A percentile compares a stretch with the other conserved stretches of the same genome.
Conservation (phyloP, 164 flowering plant genomes). For the Cinnamomum micranthum region DNA sequence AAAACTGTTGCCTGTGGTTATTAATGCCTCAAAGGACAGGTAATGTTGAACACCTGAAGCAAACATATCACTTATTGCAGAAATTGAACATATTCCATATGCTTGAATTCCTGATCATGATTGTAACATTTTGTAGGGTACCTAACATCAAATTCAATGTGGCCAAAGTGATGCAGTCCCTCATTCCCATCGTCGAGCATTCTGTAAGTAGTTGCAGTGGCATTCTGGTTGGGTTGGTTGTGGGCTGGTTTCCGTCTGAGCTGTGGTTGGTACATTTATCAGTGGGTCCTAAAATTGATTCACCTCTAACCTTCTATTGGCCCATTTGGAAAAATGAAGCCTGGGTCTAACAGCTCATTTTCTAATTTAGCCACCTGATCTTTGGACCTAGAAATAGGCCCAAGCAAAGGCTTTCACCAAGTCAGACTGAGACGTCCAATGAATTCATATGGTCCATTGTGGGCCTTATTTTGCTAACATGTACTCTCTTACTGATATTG, state of each 20-base stretch:
- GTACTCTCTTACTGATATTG: background rate
- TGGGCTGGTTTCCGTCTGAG: background rate
- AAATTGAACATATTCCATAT: background rate
- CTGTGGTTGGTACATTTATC: background rate
- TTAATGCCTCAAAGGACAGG: slow-evolving; percentile 85
- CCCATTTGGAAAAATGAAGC: background rate
- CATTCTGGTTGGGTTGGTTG: background rate
- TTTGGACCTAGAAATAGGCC: background rate
- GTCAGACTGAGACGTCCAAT: too few species aligned
- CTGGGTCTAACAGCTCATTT: background rate
- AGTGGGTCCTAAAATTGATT: background rate
- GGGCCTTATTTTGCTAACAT: background rate
- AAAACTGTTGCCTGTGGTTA: slow-evolving; percentile 67
- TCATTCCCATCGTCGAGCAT: slow-evolving; percentile 77
- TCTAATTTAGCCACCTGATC: background rate
- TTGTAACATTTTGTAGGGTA: slow-evolving; percentile 42
- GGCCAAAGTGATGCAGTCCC: slow-evolving; percentile 92
- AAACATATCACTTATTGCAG: background rate
- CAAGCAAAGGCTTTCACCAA: background rate
- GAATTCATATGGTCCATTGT: background rate
- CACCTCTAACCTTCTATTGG: background rate
- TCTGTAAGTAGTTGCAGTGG: slow-evolving; percentile 46
- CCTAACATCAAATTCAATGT: slow-evolving; percentile 95
- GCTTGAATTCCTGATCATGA: background rate
- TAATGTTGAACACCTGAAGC: slow-evolving; percentile 12